Conservation (phyloP, 2,329 filamentous ascomycete species). For the Scytalidium lignicola region DNA sequence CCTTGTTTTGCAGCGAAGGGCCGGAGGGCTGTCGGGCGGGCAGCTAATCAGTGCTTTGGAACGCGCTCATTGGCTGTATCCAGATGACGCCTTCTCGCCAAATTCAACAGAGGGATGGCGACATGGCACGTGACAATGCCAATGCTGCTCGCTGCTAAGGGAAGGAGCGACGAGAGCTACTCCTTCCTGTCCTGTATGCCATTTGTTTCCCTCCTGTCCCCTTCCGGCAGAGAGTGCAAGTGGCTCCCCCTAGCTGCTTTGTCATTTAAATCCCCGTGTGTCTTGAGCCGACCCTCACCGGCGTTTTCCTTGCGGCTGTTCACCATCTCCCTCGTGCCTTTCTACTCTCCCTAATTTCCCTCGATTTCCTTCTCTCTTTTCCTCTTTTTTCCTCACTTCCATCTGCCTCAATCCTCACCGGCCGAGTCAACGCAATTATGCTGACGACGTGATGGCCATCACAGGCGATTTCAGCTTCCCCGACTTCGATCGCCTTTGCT, state of each 20-base stretch:
- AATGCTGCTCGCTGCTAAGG: neutral
- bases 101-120: conserved; percentile 11
- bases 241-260: neutral
- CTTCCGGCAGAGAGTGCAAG: neutral
- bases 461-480: conserved; percentile 27
- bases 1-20: too few relatives aligned
- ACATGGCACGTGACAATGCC: conserved; percentile 21
- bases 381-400: conserved; percentile 1
- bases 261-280: neutral
- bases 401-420: too few relatives aligned
- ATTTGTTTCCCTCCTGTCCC: too few relatives aligned
- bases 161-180: too few relatives aligned
- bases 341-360: conserved; percentile 1
- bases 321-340: too few relatives aligned
- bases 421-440: conserved; percentile 12
- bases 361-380: conserved; percentile 4
- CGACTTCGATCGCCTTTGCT: conserved; percentile 23
- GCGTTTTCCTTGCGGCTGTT: conserved; percentile 3
- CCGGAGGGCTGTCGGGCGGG: too few relatives aligned
- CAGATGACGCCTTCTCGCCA: neutral
- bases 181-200: too few relatives aligned
- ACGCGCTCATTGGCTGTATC: neutral
- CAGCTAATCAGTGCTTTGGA: neutral
- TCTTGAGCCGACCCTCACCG: neutral
- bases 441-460: conserved; percentile 22